Evolutionary conservation across 2,329 filamentous ascomycete species (phyloP), one percentile per base, ranked within the genome.

Genomic region (Paraphaeosphaeria minitans): DNA sequence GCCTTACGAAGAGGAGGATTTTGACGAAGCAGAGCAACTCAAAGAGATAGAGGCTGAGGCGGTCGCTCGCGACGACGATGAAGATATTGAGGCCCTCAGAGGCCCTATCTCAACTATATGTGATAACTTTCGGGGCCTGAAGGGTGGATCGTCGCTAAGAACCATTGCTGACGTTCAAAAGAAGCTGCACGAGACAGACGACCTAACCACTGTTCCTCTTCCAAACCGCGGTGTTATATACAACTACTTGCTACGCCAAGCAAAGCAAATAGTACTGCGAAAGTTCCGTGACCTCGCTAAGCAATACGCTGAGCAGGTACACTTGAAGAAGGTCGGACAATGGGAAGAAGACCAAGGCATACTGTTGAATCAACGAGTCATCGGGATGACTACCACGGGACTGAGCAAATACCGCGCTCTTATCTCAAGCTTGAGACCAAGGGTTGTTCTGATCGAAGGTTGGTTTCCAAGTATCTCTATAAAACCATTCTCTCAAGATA

Each of bases 371-470:
- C 79, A 84, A 5, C 85, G 82, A 56, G 72, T 89, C 27, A 82
- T 89, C 53, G 87, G 87, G 9, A 83, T 88, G 80, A 96, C 92
- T 0, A 93, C 90, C 0, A 96, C 92, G 0, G 91, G 92, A 0
- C 72, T 96, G 9, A 89, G 88, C 75, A 96, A 96, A 66, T 94
- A 95, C 61, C 86, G 91, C 3, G 85, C 84, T 0, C 80, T 94
- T 2, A 80, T 96, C 22, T 81, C 87, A 0, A 85, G 85, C 1
- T 71, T 94, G 4, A 80, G 84, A 29, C 90, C 92, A 0, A 85
- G 81, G 24, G 81, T 91, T 3, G 81, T 94, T 14, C 77, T 96
- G 39, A 87, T 96, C 50, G 90, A 95, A 79, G 24, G 24, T 27
- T 27, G 24, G 24, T 27, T 27, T 27, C 6, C 6, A 27, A 27